Base-by-base conservation (phyloP, 2,329 filamentous ascomycete genomes). In the Fusarium nurragi region DNA sequence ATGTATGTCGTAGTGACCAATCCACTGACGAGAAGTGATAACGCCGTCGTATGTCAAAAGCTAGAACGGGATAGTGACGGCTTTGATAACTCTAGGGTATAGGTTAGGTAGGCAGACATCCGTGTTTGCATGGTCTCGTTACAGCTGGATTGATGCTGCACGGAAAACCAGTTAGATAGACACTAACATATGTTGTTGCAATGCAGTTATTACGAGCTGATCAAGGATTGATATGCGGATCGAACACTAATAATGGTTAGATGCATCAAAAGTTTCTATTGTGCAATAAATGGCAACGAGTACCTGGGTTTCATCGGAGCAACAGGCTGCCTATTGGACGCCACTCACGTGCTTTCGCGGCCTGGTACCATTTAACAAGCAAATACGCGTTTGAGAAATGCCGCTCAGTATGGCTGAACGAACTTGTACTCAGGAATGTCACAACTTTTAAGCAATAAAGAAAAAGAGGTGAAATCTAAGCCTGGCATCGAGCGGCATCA, bases 341-440 rank as follows among this genome's bases (percentile, higher is more conserved):
- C 18, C 22, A 44, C 11, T 53, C 46, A 60, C 56, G 56, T 60
- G 56, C 43, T 41, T 44, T 46, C 56, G 39, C 22, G 45, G 41
- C 10, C 12, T n/a, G 26, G 23, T 30, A 34, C 19, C 39, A 25
- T 58, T 19, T 19, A 18, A 18, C 26, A 41, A 48, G 16, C 16
- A 34, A 16, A 9, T 34, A 26, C 32, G 32, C 32, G 32, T 34
- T n/a, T 34, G 32, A 18, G 30, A 18, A 34, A 34, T 14, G 5
- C 32, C 7, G 9, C 16, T n/a, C 32, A 34, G n/a, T 34, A n/a
- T 8, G 32, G 32, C 14, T n/a, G 16, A 34, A 10, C 16, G 23
- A 26, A 3, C 12, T 26, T 9, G 4, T 26, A 26, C 25, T 9
- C 25, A 18, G 16, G 16, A 10, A n/a, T 34, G 5, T 34, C 32